phyloP scores from a whole-genome alignment of 108 stramenopile genomes.

The Nitzschia palea region DNA sequence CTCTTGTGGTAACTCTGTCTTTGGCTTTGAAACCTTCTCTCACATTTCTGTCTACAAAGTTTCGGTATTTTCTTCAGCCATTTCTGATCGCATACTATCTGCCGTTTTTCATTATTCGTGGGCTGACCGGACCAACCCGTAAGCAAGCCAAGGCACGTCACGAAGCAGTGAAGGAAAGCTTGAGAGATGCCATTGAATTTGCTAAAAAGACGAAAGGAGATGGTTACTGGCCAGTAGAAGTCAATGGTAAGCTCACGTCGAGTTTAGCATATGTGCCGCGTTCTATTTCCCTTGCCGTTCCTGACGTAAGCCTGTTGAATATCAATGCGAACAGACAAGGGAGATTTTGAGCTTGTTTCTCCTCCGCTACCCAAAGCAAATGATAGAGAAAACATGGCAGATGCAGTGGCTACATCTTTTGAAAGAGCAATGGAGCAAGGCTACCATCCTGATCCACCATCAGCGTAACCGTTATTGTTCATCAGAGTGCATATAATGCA shows the following conservation, averaged over 20 bases:
- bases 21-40: neutral
- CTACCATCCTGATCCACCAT: neutral
- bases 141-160: conserved; percentile 38
- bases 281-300: neutral
- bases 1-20: neutral
- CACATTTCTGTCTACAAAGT: conserved; percentile 17
- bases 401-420: conserved; percentile 26
- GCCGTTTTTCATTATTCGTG: conserved; percentile 46
- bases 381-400: neutral
- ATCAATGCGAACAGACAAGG: neutral
- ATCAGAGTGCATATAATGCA: no score
- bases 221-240: conserved; percentile 57
- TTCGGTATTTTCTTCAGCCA: conserved; percentile 74
- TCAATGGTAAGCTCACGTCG: conserved; percentile 40
- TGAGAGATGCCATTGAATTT: conserved; percentile 53
- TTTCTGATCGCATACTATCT: conserved; percentile 68
- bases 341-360: conserved; percentile 19
- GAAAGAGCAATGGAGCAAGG: conserved; percentile 19
- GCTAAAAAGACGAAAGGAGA: conserved; percentile 44
- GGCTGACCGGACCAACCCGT: conserved; percentile 29
- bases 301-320: neutral
- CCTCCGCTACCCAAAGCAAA: conserved; percentile 1
- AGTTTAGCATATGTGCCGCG: neutral
- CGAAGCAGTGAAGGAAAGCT: conserved; percentile 49
- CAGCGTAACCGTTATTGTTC: no score